Evolutionary conservation across 257 asterid genomes (phyloP).

Genomic region (Linderniella brevidens): DNA sequence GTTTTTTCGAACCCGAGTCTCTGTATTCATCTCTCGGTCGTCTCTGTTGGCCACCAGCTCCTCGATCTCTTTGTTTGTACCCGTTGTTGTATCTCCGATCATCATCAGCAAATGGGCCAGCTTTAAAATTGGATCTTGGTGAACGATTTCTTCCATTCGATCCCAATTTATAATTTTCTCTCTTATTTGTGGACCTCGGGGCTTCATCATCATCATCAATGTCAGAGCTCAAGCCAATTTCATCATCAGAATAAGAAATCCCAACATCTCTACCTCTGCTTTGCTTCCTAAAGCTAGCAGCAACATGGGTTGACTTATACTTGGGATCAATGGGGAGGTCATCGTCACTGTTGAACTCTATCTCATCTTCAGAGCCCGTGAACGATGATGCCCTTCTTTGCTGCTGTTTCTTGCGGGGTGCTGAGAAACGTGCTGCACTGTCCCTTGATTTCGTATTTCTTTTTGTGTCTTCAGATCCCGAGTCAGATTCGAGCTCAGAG

Average conservation of each 20-base stretch:
- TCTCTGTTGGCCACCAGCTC: too few species aligned
- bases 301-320: slow-evolving; percentile 58
- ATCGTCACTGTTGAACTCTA: slow-evolving; percentile 58
- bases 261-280: slow-evolving; percentile 21
- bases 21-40: too few species aligned
- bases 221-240: slow-evolving; percentile 28
- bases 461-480: slow-evolving; percentile 48
- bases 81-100: too few species aligned
- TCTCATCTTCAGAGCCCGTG: slow-evolving; percentile 28
- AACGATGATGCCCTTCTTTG: slow-evolving; percentile 19
- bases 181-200: slow-evolving; percentile 17
- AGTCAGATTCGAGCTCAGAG: slow-evolving; percentile 68
- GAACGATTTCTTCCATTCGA: slow-evolving; percentile 16
- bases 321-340: slow-evolving; percentile 67
- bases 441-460: slow-evolving; percentile 7
- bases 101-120: background rate
- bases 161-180: slow-evolving; percentile 19
- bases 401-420: slow-evolving; percentile 8
- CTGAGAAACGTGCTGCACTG: slow-evolving; percentile 16
- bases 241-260: slow-evolving; percentile 47
- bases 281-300: slow-evolving; percentile 29
- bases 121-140: slow-evolving; percentile 2
- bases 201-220: slow-evolving; percentile 36
- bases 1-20: slow-evolving; percentile 5
- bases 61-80: too few species aligned